Conservation (phyloP, 305 asterid genomes). For the Petunia hybrid region DNA sequence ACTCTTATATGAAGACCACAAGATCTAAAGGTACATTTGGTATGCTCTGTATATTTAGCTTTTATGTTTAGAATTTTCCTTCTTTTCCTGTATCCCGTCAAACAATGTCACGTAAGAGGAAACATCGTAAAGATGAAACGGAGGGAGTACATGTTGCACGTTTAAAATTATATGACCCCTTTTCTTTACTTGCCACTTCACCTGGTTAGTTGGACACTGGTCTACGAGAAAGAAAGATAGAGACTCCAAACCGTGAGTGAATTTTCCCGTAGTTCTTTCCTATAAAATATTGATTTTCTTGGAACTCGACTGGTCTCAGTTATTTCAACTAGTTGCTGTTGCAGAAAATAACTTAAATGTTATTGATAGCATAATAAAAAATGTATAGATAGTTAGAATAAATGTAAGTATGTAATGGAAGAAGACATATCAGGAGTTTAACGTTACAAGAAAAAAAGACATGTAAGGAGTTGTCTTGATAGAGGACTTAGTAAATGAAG, state of each 20-base stretch:
- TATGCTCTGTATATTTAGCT: neutral
- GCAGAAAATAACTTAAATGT: no score
- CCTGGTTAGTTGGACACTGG: neutral
- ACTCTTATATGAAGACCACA: neutral
- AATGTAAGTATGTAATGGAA: neutral
- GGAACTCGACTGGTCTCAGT: neutral
- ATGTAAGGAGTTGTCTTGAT: neutral
- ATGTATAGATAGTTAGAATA: neutral
- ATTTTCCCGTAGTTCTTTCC: neutral
- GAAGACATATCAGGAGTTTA: neutral
- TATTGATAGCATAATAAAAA: no score
- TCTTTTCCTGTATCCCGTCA: neutral
- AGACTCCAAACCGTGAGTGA: neutral
- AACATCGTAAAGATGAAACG: neutral
- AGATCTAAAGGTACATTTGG: conserved; percentile 12
- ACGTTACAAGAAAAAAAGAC: neutral
- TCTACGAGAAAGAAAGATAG: neutral
- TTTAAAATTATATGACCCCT: neutral
- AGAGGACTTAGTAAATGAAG: neutral
- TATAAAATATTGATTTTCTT: neutral
- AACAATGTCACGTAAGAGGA: neutral
- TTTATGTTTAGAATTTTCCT: conserved; percentile 1
- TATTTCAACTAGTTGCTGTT: neutral
- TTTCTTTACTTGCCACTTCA: conserved; percentile 5
- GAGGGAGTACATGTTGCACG: neutral